Percentiles rank a stretch among this genome's conserved stretches.
phyloP scores from a whole-genome alignment of 192 early-diverging fungal genomes.

The Oehlia diaphana region DNA sequence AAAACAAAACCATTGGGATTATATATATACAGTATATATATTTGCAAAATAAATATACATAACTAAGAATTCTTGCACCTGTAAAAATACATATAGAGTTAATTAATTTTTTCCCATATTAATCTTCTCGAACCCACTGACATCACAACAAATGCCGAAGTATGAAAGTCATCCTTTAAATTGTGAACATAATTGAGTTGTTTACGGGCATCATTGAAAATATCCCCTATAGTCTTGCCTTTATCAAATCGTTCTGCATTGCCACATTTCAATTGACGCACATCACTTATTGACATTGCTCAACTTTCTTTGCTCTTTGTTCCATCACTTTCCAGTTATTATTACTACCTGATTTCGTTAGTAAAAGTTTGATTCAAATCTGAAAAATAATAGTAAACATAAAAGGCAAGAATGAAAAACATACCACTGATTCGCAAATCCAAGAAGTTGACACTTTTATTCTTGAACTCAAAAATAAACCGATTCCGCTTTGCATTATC shows the following conservation, averaged over 20 bases:
- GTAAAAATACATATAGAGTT: no score
- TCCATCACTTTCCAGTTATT: background rate
- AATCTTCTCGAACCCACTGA: background rate
- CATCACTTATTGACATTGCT: background rate
- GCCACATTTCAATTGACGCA: background rate
- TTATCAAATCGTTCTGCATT: background rate
- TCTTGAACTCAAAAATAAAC: background rate
- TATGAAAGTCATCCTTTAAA: background rate
- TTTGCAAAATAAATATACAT: no score
- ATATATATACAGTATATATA: no score
- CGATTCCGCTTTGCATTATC: background rate
- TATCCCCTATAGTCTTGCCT: background rate
- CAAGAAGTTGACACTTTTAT: background rate
- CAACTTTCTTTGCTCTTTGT: background rate
- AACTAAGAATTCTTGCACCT: no score
- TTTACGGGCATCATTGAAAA: no score
- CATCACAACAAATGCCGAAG: background rate
- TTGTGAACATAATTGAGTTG: no score
- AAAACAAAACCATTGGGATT: no score
- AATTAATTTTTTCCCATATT: constrained; percentile 4
- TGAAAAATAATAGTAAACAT: background rate
- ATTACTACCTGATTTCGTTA: background rate
- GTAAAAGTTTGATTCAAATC: no score
- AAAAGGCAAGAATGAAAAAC: background rate
- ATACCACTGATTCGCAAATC: background rate